Evolutionary conservation across 768 basidiomycete genomes (phyloP).

Genomic region (Serendipita sp.): DNA sequence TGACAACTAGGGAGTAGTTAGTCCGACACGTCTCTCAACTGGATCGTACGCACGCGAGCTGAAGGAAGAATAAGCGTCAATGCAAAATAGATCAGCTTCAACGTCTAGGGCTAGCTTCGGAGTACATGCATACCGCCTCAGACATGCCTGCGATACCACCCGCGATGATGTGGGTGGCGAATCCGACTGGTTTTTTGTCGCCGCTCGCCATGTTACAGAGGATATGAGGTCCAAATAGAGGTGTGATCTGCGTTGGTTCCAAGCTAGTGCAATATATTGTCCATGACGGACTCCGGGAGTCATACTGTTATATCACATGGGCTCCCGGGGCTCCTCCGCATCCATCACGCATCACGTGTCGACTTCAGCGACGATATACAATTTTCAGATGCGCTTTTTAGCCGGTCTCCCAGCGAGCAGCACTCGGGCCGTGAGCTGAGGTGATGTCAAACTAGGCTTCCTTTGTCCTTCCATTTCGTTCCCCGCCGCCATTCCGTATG

Average conservation of each 20-base stretch:
- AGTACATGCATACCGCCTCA: conserved; percentile 53
- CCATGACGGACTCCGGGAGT: background rate
- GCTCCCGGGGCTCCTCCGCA: background rate
- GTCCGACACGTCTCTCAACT: background rate
- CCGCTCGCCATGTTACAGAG: background rate
- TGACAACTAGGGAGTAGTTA: conserved; percentile 55
- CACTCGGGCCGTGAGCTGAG: background rate
- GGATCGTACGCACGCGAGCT: no score
- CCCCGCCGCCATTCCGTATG: background rate
- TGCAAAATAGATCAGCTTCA: background rate
- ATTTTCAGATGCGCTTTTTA: background rate
- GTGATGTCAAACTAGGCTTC: background rate
- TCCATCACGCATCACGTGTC: background rate
- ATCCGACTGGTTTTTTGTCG: conserved; percentile 58
- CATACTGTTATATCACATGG: background rate
- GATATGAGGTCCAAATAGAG: background rate
- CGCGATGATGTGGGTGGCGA: conserved; percentile 82
- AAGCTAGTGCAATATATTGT: background rate
- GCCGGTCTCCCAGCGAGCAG: background rate
- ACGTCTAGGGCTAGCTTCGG: conserved; percentile 16
- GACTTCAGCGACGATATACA: background rate
- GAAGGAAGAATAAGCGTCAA: background rate
- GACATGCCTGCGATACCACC: conserved; percentile 89
- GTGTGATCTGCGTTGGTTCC: background rate
- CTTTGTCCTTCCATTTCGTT: background rate